These are phyloP conservation scores for Tolypocladium amazonense DNA, from an alignment of 2,329 filamentous ascomycete species.

Conservation along the genomic window DNA sequence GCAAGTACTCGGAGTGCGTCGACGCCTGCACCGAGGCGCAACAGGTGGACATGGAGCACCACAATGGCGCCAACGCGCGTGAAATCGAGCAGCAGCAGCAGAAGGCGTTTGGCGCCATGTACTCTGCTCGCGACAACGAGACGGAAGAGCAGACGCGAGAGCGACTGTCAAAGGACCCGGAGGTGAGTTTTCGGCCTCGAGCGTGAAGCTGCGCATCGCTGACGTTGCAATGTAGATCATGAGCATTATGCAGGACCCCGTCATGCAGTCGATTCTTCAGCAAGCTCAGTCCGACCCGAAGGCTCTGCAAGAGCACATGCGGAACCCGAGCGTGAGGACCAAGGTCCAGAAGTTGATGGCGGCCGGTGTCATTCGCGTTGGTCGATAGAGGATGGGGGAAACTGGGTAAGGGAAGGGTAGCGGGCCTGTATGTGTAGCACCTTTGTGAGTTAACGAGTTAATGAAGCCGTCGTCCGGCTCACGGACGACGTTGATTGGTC, in stretches of 20 bases:
- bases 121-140: conserved; percentile 82
- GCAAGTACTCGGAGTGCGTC: conserved; percentile 91
- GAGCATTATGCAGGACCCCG: conserved; percentile 82
- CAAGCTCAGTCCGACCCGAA: conserved; percentile 91
- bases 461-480: background rate
- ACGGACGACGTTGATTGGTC: background rate
- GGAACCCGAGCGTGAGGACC: conserved; percentile 70
- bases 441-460: background rate
- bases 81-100: conserved; percentile 93
- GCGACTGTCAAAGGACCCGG: conserved; percentile 80
- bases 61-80: conserved; percentile 65
- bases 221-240: conserved; percentile 50
- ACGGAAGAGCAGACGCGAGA: conserved; percentile 92
- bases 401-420: background rate
- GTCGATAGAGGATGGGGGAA: conserved; percentile 23
- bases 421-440: conserved; percentile 6
- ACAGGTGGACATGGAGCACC: conserved; percentile 59
- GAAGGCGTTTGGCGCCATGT: conserved; percentile 87
- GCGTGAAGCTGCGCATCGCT: background rate
- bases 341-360: conserved; percentile 95
- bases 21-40: conserved; percentile 79
- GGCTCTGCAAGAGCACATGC: conserved; percentile 94
- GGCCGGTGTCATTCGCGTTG: conserved; percentile 80
- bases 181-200: conserved; percentile 46
- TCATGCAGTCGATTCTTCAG: conserved; percentile 96